A percentile compares a stretch with the other conserved stretches of the same genome.
These are phyloP conservation scores for Blastobotrys serpentis DNA, from an alignment of 1,139 yeast species.

Conservation along the genomic window DNA sequence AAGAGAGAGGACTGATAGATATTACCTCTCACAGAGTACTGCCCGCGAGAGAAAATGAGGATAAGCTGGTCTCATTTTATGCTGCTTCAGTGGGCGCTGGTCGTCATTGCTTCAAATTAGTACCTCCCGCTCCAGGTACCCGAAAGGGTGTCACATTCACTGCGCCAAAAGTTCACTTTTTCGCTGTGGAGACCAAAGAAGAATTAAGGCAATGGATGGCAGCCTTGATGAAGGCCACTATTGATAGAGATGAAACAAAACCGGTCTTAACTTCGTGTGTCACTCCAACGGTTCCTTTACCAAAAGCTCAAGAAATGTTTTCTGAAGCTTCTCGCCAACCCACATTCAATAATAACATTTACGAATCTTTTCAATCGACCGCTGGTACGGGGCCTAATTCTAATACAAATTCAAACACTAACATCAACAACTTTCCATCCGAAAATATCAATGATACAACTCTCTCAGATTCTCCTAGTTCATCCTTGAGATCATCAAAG, in stretches of 20 bases:
- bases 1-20: slow-evolving; percentile 91
- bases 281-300: slow-evolving; percentile 87
- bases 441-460: slow-evolving; percentile 10
- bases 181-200: slow-evolving; percentile 87
- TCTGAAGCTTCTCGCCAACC: slow-evolving; percentile 54
- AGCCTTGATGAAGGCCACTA: slow-evolving; percentile 92
- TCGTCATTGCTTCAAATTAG: slow-evolving; percentile 82
- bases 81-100: slow-evolving; percentile 96
- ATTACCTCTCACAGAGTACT: slow-evolving; percentile 92
- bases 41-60: slow-evolving; percentile 71
- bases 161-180: slow-evolving; percentile 91
- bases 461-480: slow-evolving; percentile 18
- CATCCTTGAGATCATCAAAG: slow-evolving; percentile 28
- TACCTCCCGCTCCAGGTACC: slow-evolving; percentile 98
- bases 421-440: slow-evolving; percentile 10
- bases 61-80: slow-evolving; percentile 75
- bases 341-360: slow-evolving; percentile 1
- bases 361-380: slow-evolving; percentile 5
- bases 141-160: slow-evolving; percentile 94
- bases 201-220: slow-evolving; percentile 97
- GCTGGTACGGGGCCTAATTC: slow-evolving; percentile 28
- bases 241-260: slow-evolving; percentile 88
- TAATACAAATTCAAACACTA: slow-evolving; percentile 17
- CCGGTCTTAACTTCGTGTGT: slow-evolving; percentile 95
- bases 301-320: slow-evolving; percentile 81